These are phyloP conservation scores for Blastocladiella emersonii DNA, from an alignment of 371 early-diverging fungal species.

Conservation along the genomic window DNA sequence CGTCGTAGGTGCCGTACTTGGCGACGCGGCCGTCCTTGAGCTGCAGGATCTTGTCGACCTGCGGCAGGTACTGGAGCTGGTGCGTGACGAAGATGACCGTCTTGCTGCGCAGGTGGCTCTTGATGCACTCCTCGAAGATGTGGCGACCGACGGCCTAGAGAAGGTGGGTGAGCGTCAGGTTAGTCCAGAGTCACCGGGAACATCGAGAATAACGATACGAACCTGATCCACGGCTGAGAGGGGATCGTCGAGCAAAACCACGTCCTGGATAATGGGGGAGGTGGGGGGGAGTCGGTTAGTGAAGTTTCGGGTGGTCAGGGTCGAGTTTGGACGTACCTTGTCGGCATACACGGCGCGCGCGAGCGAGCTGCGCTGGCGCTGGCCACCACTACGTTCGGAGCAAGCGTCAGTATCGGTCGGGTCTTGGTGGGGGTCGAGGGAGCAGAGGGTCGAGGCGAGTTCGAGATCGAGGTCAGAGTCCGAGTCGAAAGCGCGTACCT, in stretches of 20 bases:
- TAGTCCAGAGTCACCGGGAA: not conserved
- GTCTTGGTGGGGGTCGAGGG: too few species aligned
- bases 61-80: conserved; percentile 40
- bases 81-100: conserved; percentile 50
- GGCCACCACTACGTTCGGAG: too few species aligned
- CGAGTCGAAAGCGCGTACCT: too few species aligned
- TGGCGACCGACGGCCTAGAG: conserved; percentile 32
- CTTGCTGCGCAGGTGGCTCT: conserved; percentile 34
- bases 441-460: too few species aligned
- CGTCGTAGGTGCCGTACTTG: conserved; percentile 49
- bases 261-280: too few species aligned
- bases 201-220: conserved; percentile 1
- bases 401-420: too few species aligned
- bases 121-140: conserved; percentile 47
- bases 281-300: too few species aligned
- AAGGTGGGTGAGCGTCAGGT: too few species aligned
- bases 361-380: conserved; percentile 56
- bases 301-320: too few species aligned
- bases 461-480: too few species aligned
- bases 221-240: conserved; percentile 32
- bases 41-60: conserved; percentile 45
- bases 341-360: conserved; percentile 75
- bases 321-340: too few species aligned
- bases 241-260: conserved; percentile 69
- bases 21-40: conserved; percentile 48